Base-by-base conservation (phyloP, 176 grass and related monocot genomes). In the Raddia distichophylla region DNA sequence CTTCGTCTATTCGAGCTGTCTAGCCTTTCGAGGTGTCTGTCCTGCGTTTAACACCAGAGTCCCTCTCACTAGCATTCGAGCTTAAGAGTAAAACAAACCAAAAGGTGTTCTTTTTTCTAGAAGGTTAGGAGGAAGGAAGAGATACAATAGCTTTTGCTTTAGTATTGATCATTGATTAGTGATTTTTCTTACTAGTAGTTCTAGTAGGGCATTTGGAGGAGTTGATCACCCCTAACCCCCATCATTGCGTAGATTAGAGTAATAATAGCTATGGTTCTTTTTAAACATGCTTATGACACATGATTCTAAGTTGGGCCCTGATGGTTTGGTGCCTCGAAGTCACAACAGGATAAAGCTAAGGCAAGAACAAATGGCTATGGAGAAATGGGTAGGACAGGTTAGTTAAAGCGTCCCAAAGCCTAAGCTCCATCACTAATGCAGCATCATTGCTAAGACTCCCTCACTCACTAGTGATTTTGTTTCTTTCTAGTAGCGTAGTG, bases 321-420 rank as follows among this genome's bases (percentile, higher is more conserved):
- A 15, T 71, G 83, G 65, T 82, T 82, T 90, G 88, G 83, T 69
- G 84, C 88, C 88, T 83, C 60, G 8, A 71, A 90, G 78, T 90
- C 87, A 72, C 65, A 17, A 76, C 66, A 43, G 63, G 53, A 68
- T 74, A 84, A 80, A 75, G 76, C 59, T 18, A 75, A 13, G 50
- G 69, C 82, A 20, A 67, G 52, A 42, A 50, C 60, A 59, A 32
- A 63, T 56, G 61, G 76, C 62, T 33, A 63, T 53, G 60, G 82
- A 83, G 67, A 71, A 76, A 63, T 78, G 67, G 72, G 67, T 65
- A 51, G 73, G 79, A 85, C 68, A 65, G 59, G 73, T 83, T 78
- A 82, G 79, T 86, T 90, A 78, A 90, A 87, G 64, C 55, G 72
- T 76, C 63, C 65, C 64, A 20, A 68, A 84, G 81, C 44, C 75